A percentile compares a stretch with the other conserved stretches of the same genome.
Conservation (phyloP, 257 asterid species). For the Eustoma russellianum region DNA sequence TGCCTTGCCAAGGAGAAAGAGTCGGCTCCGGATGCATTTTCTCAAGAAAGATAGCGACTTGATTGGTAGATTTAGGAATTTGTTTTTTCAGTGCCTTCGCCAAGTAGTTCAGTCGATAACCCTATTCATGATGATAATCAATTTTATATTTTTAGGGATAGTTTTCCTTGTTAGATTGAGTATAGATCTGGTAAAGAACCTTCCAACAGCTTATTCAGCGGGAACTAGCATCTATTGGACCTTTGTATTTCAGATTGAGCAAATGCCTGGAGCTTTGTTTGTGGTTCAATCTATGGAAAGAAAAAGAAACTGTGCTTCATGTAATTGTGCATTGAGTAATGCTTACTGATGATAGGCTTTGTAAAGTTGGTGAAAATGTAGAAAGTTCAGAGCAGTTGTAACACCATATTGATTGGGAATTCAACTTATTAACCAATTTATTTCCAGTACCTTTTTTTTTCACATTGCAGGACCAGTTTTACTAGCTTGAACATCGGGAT, state of each 20-base stretch:
- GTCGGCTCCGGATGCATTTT: constrained; percentile 31
- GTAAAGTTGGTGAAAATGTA: constrained; percentile 42
- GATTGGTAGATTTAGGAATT: constrained; percentile 23
- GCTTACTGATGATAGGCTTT: constrained; percentile 23
- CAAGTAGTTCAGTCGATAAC: too few relatives aligned
- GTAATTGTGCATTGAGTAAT: constrained; percentile 42
- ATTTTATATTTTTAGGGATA: too few relatives aligned
- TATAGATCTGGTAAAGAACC: constrained; percentile 5
- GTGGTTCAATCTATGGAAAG: constrained; percentile 11
- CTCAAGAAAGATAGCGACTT: constrained; percentile 36
- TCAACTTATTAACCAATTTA: constrained; percentile 5
- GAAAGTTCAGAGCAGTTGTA: constrained; percentile 16
- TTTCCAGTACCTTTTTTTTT: too few relatives aligned
- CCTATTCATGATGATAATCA: too few relatives aligned
- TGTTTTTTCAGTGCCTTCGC: constrained; percentile 5
- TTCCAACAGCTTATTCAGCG: too few relatives aligned
- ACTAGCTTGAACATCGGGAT: too few relatives aligned
- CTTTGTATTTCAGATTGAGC: too few relatives aligned
- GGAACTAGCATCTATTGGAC: too few relatives aligned
- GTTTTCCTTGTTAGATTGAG: neutral
- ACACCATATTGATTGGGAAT: constrained; percentile 15
- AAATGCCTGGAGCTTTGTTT: constrained; percentile 9
- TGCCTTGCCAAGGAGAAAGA: constrained; percentile 72
- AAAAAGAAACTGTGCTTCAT: constrained; percentile 33
- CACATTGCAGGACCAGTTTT: neutral